A percentile compares a stretch with the other conserved stretches of the same genome.
phyloP scores from a whole-genome alignment of 192 early-diverging fungal species.

The Podila minutissima region DNA sequence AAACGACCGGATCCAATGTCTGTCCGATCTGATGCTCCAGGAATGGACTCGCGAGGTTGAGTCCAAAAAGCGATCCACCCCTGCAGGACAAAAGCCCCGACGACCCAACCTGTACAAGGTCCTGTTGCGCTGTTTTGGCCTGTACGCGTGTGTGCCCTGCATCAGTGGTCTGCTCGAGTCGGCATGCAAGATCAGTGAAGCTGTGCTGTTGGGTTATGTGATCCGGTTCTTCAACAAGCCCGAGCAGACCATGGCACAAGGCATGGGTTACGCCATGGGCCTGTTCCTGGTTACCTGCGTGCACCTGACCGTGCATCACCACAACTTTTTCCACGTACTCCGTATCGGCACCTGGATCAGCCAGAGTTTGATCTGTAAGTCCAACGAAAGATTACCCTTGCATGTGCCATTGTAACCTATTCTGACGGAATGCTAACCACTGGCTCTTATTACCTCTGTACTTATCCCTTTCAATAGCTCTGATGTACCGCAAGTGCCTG shows the following conservation, averaged over 20 bases:
- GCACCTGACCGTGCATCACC: slow-evolving; percentile 52
- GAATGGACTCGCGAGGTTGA: slow-evolving; percentile 43
- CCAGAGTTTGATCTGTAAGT: slow-evolving; percentile 36
- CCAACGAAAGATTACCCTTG: neutral
- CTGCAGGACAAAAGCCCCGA: slow-evolving; percentile 18
- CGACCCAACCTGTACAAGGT: slow-evolving; percentile 18
- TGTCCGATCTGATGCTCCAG: slow-evolving; percentile 27
- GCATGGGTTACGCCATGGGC: slow-evolving; percentile 46
- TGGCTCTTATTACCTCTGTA: too few relatives aligned
- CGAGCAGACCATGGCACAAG: slow-evolving; percentile 9
- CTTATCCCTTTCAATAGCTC: slow-evolving; percentile 4
- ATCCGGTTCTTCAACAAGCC: slow-evolving; percentile 45
- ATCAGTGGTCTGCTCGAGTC: slow-evolving; percentile 38
- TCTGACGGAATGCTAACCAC: neutral
- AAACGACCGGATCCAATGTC: slow-evolving; percentile 34
- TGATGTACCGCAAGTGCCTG: slow-evolving; percentile 54
- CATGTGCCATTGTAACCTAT: neutral
- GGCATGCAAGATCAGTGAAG: slow-evolving; percentile 52
- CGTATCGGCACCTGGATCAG: slow-evolving; percentile 48
- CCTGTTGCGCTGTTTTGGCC: slow-evolving; percentile 27
- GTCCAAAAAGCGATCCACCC: slow-evolving; percentile 8
- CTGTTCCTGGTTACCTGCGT: slow-evolving; percentile 48
- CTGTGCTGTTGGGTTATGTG: slow-evolving; percentile 51
- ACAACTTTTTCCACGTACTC: slow-evolving; percentile 51
- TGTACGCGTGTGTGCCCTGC: slow-evolving; percentile 29